Evolutionary conservation across 2,329 filamentous ascomycete genomes (phyloP), one percentile per base, ranked within the genome.

Genomic region (Alternaria rosae): DNA sequence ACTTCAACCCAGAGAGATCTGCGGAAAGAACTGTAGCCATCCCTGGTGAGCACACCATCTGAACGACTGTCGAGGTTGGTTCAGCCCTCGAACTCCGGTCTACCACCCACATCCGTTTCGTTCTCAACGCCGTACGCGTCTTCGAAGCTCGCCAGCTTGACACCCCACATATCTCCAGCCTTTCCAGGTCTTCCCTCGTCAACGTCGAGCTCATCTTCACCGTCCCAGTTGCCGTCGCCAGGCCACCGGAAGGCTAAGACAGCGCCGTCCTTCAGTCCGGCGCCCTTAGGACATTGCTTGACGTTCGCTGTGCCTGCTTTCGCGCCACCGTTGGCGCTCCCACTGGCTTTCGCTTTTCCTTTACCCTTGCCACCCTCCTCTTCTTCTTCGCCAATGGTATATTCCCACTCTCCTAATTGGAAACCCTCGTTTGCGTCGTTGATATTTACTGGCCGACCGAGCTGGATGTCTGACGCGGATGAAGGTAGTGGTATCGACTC

Each of bases 381-480:
- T 2, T 75, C 75, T 5, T 73, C 69, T 15, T 73, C 75, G 10
- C 65, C 72, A 0, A 51, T 54, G 5, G 30, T 54, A 15, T 68
- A 65, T 38, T 79, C 72, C 77, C 77, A 79, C 25, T 77, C 76
- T 6, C 72, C 77, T 1, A 76, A 62, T 25, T 71, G 65, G 70
- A 82, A 85, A 41, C 83, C 83, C 32, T 76, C 66, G 15, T 62
- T 66, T 1, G 80, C 68, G 26, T 84, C 78, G 60, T 80, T 76
- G 38, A 75, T 64, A 66, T 84, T 81, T 28, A 75, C 61, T 1
- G 81, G 78, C 38, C 76, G 75, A 7, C 79, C 83, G 35, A 85
- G 69, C 23, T 78, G 70, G 48, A 85, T 78, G 4, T 79, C 77
- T 8, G 75, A 71, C 2, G 81, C 62, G 4, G 75, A 76, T 6